Base-by-base conservation (phyloP, 768 basidiomycete genomes). In the Russula emetica region DNA sequence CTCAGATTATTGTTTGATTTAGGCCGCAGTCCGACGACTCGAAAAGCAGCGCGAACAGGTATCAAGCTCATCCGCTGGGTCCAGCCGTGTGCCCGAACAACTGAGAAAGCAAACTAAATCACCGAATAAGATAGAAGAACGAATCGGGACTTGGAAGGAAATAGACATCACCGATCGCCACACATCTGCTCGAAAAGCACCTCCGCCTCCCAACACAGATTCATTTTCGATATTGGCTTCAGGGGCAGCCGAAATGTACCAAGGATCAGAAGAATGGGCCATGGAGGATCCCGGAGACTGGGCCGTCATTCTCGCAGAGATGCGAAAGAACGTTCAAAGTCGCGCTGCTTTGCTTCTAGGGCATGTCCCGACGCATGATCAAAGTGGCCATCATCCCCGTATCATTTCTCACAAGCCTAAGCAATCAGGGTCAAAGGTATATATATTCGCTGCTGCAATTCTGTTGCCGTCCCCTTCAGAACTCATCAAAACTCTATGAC, bases 251-350 rank as follows among this genome's bases (percentile, higher is more conserved):
- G 59, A 60, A 51, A 40, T 34, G 24, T 28, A 55, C n/a, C 28
- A 38, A 24, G 55, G 44, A 16, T 52, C 38, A 9, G 63, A 61
- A 40, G 60, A 65, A 45, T 65, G 44, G 64, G 60, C 16, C 16
- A 44, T 45, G 60, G 55, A 61, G 18, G 64, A 55, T 52, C 55
- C 55, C 18, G 50, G 22, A 44, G 42, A 61, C 18, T 65, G 64
- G 64, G 54, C 30, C 4, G 34, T 49, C n/a, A 57, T 56, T 32
- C 60, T 65, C 22, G 38, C 38, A 20, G 45, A 61, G 59, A 65
- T 65, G 60, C 64, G 49, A 36, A 55, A 56, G 7, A 56, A 57
- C 13, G 60, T 65, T 26, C 64, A 61, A 34, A 54, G 45, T 32
- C 55, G 59, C 44, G 60, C 64, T 1, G 50, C 53, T 40, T 61